A percentile compares a stretch with the other conserved stretches of the same genome.
Conservation (phyloP, 2,329 filamentous ascomycete genomes). For the Lasiodiplodia sp. region DNA sequence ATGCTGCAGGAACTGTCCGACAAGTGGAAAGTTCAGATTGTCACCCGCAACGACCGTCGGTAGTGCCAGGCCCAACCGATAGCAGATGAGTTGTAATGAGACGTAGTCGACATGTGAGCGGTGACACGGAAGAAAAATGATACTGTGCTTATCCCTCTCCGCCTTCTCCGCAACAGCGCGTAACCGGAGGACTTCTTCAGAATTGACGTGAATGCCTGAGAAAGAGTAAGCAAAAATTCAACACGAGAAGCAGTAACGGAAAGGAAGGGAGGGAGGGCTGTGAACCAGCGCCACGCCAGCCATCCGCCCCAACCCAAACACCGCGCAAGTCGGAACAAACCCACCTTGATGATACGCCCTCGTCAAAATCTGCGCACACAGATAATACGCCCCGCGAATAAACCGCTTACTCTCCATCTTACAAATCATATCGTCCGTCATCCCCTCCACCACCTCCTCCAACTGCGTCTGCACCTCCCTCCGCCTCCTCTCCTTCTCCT, state of each 20-base stretch:
- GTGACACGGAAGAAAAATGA: slow-evolving; percentile 94
- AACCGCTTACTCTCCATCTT: slow-evolving; percentile 97
- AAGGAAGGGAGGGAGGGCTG: neutral
- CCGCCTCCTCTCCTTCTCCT: slow-evolving; percentile 66
- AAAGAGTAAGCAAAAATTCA: neutral
- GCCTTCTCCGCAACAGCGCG: slow-evolving; percentile 83
- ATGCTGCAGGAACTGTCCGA: slow-evolving; percentile 90
- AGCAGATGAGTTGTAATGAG: slow-evolving; percentile 93
- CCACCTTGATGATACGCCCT: slow-evolving; percentile 90
- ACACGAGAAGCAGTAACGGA: neutral
- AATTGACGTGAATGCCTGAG: slow-evolving; percentile 84
- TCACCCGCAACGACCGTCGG: slow-evolving; percentile 95
- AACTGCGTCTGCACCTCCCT: slow-evolving; percentile 76
- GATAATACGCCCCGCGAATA: slow-evolving; percentile 90
- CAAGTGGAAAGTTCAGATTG: slow-evolving; percentile 91
- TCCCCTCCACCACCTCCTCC: slow-evolving; percentile 80
- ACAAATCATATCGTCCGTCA: slow-evolving; percentile 97
- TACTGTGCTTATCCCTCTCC: slow-evolving; percentile 86
- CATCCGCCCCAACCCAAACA: neutral
- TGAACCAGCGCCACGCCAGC: neutral
- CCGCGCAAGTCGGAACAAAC: neutral
- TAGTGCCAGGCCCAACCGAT: slow-evolving; percentile 84
- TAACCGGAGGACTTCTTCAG: slow-evolving; percentile 86
- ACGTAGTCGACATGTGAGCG: slow-evolving; percentile 97
- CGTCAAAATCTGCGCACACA: slow-evolving; percentile 85